A percentile compares a stretch with the other conserved stretches of the same genome.
Evolutionary conservation across 306 rosid genomes (phyloP).

Genomic region (Trifolium repens): DNA sequence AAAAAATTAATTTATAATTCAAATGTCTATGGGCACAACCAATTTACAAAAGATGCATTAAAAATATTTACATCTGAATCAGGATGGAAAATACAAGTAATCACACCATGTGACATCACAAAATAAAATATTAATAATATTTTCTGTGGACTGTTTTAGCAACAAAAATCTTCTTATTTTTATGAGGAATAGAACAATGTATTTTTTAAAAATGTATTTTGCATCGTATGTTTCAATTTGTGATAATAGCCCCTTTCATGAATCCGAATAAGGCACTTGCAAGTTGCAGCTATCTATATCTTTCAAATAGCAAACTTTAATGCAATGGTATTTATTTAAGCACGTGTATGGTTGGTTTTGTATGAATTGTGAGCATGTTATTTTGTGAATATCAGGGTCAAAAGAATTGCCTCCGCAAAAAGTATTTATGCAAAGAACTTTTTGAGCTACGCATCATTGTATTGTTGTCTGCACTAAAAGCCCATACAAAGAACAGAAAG

Average conservation of each 20-base stretch:
- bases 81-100: conserved; percentile 29
- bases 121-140: conserved; percentile 29
- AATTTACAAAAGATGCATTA: background rate
- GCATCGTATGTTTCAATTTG: conserved; percentile 1
- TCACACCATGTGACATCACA: conserved; percentile 27
- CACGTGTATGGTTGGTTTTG: background rate
- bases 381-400: conserved; percentile 16
- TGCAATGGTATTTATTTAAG: background rate
- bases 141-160: conserved; percentile 7
- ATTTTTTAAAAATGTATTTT: conserved; percentile 8
- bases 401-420: conserved; percentile 12
- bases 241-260: conserved; percentile 2
- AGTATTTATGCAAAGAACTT: background rate
- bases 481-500: background rate
- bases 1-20: conserved; percentile 18
- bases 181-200: too few relatives aligned
- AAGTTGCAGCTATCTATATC: background rate
- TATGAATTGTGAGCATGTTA: background rate
- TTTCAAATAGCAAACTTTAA: conserved; percentile 5
- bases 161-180: background rate
- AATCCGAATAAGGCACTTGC: background rate
- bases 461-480: conserved; percentile 7
- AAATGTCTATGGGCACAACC: background rate
- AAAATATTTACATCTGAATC: conserved; percentile 2
- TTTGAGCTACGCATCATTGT: background rate